Percentiles rank a stretch among this genome's conserved stretches.
phyloP scores from a whole-genome alignment of 2,329 filamentous ascomycete species.

The Talaromyces funiculosus region DNA sequence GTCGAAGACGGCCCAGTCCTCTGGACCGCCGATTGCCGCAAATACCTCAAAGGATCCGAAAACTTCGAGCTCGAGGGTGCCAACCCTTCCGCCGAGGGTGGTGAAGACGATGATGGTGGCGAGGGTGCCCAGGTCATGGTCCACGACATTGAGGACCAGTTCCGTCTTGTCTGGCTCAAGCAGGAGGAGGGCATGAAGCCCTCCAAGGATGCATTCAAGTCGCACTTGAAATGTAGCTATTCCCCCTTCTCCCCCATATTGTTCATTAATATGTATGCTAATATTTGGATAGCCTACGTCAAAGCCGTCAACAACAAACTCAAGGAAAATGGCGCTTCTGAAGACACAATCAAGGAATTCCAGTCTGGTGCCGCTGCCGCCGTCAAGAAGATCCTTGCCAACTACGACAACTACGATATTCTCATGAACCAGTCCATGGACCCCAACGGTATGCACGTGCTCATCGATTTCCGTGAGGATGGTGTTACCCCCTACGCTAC shows the following conservation, averaged over 20 bases:
- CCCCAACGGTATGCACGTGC: constrained; percentile 86
- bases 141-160: constrained; percentile 89
- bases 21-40: constrained; percentile 88
- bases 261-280: not conserved
- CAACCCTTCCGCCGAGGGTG: constrained; percentile 88
- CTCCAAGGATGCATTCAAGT: constrained; percentile 78
- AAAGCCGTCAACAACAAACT: constrained; percentile 74
- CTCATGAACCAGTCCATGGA: constrained; percentile 89
- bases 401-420: constrained; percentile 97
- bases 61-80: constrained; percentile 65
- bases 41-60: constrained; percentile 69
- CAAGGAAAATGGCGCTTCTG: constrained; percentile 55
- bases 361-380: constrained; percentile 67
- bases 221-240: constrained; percentile 72
- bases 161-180: constrained; percentile 67
- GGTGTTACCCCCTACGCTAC: constrained; percentile 83
- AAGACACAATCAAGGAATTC: constrained; percentile 68
- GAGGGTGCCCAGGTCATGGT: constrained; percentile 65
- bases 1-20: constrained; percentile 72
- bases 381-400: constrained; percentile 78
- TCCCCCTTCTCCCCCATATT: too few species aligned
- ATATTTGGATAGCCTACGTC: constrained; percentile 64
- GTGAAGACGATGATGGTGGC: constrained; percentile 58
- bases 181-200: constrained; percentile 38
- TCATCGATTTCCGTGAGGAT: constrained; percentile 97